Evolutionary conservation across 2,329 filamentous ascomycete genomes (phyloP), one percentile per base, ranked within the genome.

Genomic region (Bipolaris sorokiniana): DNA sequence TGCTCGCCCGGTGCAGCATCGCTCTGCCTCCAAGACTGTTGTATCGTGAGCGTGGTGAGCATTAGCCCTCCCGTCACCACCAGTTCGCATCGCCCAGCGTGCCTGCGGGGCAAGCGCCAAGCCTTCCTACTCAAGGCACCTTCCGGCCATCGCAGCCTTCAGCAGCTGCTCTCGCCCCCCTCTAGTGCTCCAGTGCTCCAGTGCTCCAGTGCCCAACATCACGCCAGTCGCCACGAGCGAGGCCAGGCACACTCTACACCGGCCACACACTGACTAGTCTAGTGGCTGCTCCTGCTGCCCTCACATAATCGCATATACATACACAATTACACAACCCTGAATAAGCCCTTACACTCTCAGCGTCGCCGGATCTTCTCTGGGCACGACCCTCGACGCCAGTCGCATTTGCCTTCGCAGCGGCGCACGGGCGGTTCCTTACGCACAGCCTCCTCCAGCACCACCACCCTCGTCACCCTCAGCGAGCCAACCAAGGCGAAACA

Each of bases 381-480:
- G 34, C 40, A 48, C 49, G 60, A 59, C 59, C 62, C 54, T 59
- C 54, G 53, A 56, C 58, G 56, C 54, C 58, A 61, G 61, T 58
- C 61, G 59, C 62, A 56, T 52, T 59, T 62, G 61, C 60, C 61
- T 70, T 63, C 65, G 67, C 65, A 65, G 59, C 47, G 48, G 62
- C 54, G 65, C 67, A 65, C 69, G 66, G 66, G 47, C 51, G 46
- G 47, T 51, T 36, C 47, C 31, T 37, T 46, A 55, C 64, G 67
- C 72, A 73, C 70, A 69, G 71, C 72, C 72, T 69, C 69, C 65
- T 69, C 65, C 64, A 61, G 50, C 36, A 20, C 37, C 26, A 53
- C 52, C 26, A 53, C 52, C 56, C 63, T 66, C 64, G 64, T 62
- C 62, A 48, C 53, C 56, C 55, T 52, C 62, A 63, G 60, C 65